A percentile compares a stretch with the other conserved stretches of the same genome.
Evolutionary conservation across 257 asterid species (phyloP).

Genomic region (Rhazya stricta): DNA sequence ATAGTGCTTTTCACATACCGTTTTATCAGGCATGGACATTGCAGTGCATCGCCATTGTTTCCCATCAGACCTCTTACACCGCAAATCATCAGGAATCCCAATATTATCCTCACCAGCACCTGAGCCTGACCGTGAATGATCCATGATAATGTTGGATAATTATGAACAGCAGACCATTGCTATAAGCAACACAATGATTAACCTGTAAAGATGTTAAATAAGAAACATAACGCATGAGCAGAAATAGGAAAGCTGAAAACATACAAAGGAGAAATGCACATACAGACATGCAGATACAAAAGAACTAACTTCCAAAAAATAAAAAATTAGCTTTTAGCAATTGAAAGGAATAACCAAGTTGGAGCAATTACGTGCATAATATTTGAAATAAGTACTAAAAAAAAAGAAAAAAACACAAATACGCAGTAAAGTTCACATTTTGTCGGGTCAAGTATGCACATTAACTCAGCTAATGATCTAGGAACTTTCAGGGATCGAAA

Average conservation of each 20-base stretch:
- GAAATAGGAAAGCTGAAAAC: neutral
- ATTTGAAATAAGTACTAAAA: neutral
- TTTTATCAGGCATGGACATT: slow-evolving; percentile 98
- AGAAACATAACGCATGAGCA: neutral
- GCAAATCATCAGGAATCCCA: slow-evolving; percentile 91
- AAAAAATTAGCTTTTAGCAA: neutral
- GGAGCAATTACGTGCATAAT: neutral
- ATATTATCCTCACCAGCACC: slow-evolving; percentile 75
- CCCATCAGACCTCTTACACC: slow-evolving; percentile 99
- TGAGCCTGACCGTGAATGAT: slow-evolving; percentile 58
- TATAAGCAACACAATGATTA: slow-evolving; percentile 12
- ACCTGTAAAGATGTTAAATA: slow-evolving; percentile 25
- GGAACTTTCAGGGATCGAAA: neutral
- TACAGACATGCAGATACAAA: neutral
- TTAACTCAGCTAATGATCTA: too few species aligned
- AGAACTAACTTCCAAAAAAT: neutral
- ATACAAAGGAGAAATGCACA: neutral
- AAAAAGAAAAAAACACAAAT: neutral
- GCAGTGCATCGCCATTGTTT: slow-evolving; percentile 99
- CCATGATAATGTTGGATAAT: slow-evolving; percentile 44
- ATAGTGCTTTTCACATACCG: slow-evolving; percentile 98
- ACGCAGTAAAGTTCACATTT: neutral
- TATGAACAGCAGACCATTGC: slow-evolving; percentile 17
- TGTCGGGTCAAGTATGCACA: neutral
- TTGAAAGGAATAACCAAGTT: neutral